phyloP scores from a whole-genome alignment of 257 asterid genomes.

The Solanum gracilifrons region DNA sequence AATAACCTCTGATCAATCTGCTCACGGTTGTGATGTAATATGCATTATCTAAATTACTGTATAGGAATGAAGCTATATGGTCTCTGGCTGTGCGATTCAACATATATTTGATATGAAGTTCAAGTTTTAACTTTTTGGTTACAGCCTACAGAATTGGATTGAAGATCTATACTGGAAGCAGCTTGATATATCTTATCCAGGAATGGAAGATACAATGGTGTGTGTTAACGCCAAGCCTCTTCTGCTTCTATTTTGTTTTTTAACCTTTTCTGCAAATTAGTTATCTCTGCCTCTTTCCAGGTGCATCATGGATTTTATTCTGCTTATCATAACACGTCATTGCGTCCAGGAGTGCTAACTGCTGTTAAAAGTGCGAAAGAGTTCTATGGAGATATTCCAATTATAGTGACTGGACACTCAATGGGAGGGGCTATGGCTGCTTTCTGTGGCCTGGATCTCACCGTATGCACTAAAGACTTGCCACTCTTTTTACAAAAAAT shows the following conservation, averaged over 20 bases:
- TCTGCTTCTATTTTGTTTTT: background rate
- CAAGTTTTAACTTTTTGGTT: slow-evolving; percentile 1
- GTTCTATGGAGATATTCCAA: slow-evolving; percentile 46
- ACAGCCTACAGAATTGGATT: slow-evolving; percentile 93
- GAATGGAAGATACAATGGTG: slow-evolving; percentile 88
- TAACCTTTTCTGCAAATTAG: background rate
- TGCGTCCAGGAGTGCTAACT: slow-evolving; percentile 65
- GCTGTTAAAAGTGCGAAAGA: slow-evolving; percentile 51
- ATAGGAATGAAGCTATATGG: background rate
- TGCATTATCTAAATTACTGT: background rate
- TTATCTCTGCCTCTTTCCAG: slow-evolving; percentile 26
- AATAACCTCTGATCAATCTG: background rate
- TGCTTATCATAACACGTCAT: slow-evolving; percentile 80
- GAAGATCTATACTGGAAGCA: slow-evolving; percentile 97
- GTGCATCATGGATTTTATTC: slow-evolving; percentile 94
- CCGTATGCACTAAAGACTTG: slow-evolving; percentile 24
- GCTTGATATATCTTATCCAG: slow-evolving; percentile 81
- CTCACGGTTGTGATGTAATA: background rate
- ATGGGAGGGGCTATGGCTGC: slow-evolving; percentile 99
- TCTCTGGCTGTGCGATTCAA: background rate
- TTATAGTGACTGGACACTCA: slow-evolving; percentile 90
- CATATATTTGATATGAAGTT: background rate
- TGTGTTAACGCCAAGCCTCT: slow-evolving; percentile 6
- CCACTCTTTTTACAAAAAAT: background rate
- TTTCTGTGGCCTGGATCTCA: slow-evolving; percentile 85